phyloP scores from a whole-genome alignment of 2,329 filamentous ascomycete genomes.

The Rhytidhysteron rufulum region DNA sequence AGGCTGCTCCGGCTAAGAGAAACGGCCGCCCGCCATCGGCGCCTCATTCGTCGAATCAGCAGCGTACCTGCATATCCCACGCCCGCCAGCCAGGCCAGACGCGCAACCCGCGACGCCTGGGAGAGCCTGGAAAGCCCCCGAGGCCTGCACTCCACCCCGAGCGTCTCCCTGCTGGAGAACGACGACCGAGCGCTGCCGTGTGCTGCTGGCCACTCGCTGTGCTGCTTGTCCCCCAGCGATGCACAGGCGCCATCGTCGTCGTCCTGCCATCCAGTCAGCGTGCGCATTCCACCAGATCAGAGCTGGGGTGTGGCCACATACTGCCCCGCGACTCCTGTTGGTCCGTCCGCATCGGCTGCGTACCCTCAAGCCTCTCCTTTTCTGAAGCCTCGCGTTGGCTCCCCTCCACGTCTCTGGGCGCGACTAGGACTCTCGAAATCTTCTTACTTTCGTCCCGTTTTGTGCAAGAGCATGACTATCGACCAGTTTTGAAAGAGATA shows the following conservation, averaged over 20 bases:
- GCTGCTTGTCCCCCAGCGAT: neutral
- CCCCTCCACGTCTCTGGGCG: neutral
- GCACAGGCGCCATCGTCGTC: constrained; percentile 1
- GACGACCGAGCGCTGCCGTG: neutral
- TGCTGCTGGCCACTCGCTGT: neutral
- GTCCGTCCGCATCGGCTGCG: neutral
- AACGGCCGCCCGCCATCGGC: constrained; percentile 1
- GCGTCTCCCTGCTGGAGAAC: neutral
- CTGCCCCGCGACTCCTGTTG: neutral
- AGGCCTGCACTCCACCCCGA: neutral
- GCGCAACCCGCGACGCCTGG: no score
- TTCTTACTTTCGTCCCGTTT: neutral
- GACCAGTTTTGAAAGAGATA: constrained; percentile 1
- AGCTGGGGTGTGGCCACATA: neutral
- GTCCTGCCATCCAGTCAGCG: neutral
- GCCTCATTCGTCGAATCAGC: neutral
- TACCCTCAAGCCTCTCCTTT: constrained; percentile 4
- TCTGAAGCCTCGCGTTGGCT: constrained; percentile 1
- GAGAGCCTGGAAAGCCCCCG: no score
- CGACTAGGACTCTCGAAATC: neutral
- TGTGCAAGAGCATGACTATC: constrained; percentile 5
- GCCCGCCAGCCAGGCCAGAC: no score
- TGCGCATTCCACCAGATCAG: constrained; percentile 1
- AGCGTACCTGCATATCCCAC: constrained; percentile 2
- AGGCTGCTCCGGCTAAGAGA: neutral